Conservation (phyloP, 352 stramenopile species). For the Peronospora farinosa region DNA sequence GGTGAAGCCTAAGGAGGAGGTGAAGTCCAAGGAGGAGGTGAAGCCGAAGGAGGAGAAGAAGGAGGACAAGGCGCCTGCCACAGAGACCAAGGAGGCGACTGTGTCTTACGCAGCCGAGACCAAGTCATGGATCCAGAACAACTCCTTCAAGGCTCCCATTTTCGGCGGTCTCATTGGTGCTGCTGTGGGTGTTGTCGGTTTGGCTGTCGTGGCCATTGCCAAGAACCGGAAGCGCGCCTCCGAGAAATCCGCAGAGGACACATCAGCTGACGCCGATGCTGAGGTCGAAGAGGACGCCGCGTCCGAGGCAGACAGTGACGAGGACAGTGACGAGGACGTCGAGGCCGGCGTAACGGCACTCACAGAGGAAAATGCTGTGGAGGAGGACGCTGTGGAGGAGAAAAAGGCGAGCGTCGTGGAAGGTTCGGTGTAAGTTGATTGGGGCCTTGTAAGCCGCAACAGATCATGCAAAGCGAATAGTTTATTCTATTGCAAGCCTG, state of each 20-base stretch:
- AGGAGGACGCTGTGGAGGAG: conserved; percentile 28
- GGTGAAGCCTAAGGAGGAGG: conserved; percentile 14
- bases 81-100: conserved; percentile 20
- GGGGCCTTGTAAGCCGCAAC: conserved; percentile 3
- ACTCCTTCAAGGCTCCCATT: conserved; percentile 32
- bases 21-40: too few species aligned
- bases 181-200: conserved; percentile 39
- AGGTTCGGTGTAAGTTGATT: conserved; percentile 47
- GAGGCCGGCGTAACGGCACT: conserved; percentile 26
- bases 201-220: conserved; percentile 38
- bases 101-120: conserved; percentile 40
- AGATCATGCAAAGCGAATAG: conserved; percentile 16
- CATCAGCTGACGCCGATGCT: conserved; percentile 24
- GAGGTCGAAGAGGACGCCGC: conserved; percentile 32
- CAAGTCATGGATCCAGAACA: conserved; percentile 37
- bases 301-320: conserved; percentile 40
- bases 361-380: conserved; percentile 24
- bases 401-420: conserved; percentile 51
- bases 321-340: conserved; percentile 36
- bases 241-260: conserved; percentile 35
- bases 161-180: conserved; percentile 39
- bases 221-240: conserved; percentile 42
- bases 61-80: conserved; percentile 4
- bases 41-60: conserved; percentile 18
- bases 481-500: conserved; percentile 25